These are phyloP conservation scores for Nakazawaea ishiwadae DNA, from an alignment of 805 yeast genomes.

Conservation along the genomic window DNA sequence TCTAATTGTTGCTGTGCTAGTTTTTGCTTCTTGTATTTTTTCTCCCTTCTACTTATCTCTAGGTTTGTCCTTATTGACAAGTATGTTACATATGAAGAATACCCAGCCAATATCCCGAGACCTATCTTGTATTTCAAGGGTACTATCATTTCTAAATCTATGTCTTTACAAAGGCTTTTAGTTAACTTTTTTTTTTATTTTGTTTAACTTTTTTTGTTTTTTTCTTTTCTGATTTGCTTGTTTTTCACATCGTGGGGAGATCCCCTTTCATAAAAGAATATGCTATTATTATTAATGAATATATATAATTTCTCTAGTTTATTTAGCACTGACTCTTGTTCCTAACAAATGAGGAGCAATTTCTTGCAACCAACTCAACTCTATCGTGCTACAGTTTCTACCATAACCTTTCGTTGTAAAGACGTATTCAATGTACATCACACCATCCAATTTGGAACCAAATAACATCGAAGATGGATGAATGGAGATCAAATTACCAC, in stretches of 20 bases:
- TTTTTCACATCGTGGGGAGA: neutral
- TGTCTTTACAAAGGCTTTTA: neutral
- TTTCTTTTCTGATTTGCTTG: neutral
- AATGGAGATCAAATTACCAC: constrained; percentile 80
- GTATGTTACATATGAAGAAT: constrained; percentile 62
- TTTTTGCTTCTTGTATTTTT: constrained; percentile 13
- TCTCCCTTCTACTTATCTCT: constrained; percentile 44
- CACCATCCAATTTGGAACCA: constrained; percentile 77
- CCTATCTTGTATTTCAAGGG: constrained; percentile 33
- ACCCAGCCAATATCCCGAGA: constrained; percentile 42
- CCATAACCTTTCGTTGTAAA: constrained; percentile 92
- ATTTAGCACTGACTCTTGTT: constrained; percentile 23
- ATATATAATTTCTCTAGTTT: neutral
- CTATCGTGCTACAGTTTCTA: constrained; percentile 77
- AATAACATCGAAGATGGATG: constrained; percentile 90
- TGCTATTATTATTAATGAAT: no score
- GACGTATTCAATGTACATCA: constrained; percentile 93
- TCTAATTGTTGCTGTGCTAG: constrained; percentile 12
- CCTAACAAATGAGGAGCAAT: constrained; percentile 64
- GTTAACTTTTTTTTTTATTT: neutral
- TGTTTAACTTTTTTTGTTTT: neutral
- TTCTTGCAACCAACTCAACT: constrained; percentile 82
- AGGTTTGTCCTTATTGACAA: constrained; percentile 50
- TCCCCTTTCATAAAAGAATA: neutral
- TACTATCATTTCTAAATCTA: constrained; percentile 5